phyloP scores from a whole-genome alignment of 805 yeast genomes.

The Deakozyma indianensis region DNA sequence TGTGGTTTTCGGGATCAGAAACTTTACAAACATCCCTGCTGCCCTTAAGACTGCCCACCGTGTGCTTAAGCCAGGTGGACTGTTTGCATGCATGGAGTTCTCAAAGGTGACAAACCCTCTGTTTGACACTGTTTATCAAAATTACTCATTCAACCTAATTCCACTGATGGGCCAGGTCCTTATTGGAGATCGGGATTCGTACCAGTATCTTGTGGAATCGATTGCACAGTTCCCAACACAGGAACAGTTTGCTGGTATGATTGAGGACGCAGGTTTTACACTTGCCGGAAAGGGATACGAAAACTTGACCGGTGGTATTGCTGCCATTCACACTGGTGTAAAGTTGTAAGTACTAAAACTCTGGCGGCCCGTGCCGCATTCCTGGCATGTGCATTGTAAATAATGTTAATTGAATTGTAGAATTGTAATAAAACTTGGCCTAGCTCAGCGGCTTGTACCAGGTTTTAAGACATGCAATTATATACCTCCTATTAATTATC shows the following conservation, averaged over 20 bases:
- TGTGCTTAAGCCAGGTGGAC: slow-evolving; percentile 93
- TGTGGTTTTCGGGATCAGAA: slow-evolving; percentile 92
- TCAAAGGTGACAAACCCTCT: slow-evolving; percentile 76
- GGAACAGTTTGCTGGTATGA: slow-evolving; percentile 82
- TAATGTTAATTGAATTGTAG: too few relatives aligned
- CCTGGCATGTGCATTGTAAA: too few relatives aligned
- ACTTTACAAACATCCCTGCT: slow-evolving; percentile 87
- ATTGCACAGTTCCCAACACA: slow-evolving; percentile 85
- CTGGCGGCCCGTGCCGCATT: too few relatives aligned
- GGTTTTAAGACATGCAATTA: too few relatives aligned
- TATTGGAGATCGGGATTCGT: slow-evolving; percentile 91
- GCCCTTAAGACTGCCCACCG: slow-evolving; percentile 93
- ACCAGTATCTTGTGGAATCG: slow-evolving; percentile 91
- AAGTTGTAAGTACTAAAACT: slow-evolving; percentile 37
- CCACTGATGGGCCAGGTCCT: slow-evolving; percentile 93
- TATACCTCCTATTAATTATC: too few relatives aligned
- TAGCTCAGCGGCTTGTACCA: too few relatives aligned
- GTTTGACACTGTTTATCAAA: slow-evolving; percentile 64
- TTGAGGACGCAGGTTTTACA: slow-evolving; percentile 86
- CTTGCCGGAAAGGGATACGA: slow-evolving; percentile 88
- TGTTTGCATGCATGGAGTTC: slow-evolving; percentile 91
- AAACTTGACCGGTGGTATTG: slow-evolving; percentile 85
- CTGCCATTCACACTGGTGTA: slow-evolving; percentile 91
- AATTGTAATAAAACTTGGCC: too few relatives aligned
- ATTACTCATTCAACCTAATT: slow-evolving; percentile 74